A percentile compares a stretch with the other conserved stretches of the same genome.
phyloP scores from a whole-genome alignment of 2,329 filamentous ascomycete species.

The Madurella fahalii region DNA sequence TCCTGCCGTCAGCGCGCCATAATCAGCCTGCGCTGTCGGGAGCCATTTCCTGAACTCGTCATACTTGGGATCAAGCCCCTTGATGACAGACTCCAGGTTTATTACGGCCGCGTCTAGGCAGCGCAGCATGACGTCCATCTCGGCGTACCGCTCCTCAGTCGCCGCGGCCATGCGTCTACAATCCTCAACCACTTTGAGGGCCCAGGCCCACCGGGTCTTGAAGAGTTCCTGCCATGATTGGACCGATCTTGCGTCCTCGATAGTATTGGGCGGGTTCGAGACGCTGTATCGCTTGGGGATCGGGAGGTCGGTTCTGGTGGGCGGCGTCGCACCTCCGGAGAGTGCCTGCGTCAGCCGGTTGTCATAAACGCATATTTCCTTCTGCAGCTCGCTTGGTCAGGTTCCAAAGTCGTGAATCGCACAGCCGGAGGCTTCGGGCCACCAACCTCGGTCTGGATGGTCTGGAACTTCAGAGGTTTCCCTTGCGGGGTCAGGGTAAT shows the following conservation, averaged over 20 bases:
- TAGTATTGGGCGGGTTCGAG: slow-evolving; percentile 73
- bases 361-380: slow-evolving; percentile 90
- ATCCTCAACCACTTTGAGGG: slow-evolving; percentile 63
- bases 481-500: slow-evolving; percentile 83
- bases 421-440: neutral
- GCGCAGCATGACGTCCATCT: slow-evolving; percentile 72
- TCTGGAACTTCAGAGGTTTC: slow-evolving; percentile 77
- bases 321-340: slow-evolving; percentile 41
- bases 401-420: neutral
- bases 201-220: slow-evolving; percentile 76
- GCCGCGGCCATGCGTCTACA: slow-evolving; percentile 62
- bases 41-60: slow-evolving; percentile 68
- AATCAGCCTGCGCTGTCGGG: slow-evolving; percentile 62
- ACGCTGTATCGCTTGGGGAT: slow-evolving; percentile 52
- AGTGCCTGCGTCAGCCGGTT: slow-evolving; percentile 65
- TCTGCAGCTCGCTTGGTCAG: slow-evolving; percentile 43
- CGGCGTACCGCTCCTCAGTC: slow-evolving; percentile 62
- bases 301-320: slow-evolving; percentile 44
- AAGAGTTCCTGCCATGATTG: slow-evolving; percentile 87
- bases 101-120: slow-evolving; percentile 80
- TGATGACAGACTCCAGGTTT: slow-evolving; percentile 75
- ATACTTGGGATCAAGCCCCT: slow-evolving; percentile 67
- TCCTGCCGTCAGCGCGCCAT: slow-evolving; percentile 56
- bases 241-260: slow-evolving; percentile 73
- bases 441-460: slow-evolving; percentile 72